Percentiles rank a stretch among this genome's conserved stretches.
These are phyloP conservation scores for Tolypocladium inflatum DNA, from an alignment of 2,329 filamentous ascomycete species.

Conservation along the genomic window DNA sequence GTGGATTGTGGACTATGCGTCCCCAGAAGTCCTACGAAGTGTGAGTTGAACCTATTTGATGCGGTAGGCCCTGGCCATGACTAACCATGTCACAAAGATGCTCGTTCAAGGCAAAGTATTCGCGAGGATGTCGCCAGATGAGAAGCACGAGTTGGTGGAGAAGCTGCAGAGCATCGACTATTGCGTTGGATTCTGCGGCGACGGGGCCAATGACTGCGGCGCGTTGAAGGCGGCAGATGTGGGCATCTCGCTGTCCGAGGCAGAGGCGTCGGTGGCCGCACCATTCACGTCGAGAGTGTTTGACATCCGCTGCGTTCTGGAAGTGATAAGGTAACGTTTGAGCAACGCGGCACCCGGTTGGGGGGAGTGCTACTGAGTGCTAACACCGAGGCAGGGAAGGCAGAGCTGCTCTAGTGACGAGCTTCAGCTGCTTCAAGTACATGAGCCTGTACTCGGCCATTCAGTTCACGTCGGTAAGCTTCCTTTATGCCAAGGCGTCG, in stretches of 20 bases:
- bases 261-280: conserved; percentile 95
- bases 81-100: conserved; percentile 45
- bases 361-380: neutral
- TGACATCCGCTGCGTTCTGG: conserved; percentile 90
- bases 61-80: neutral
- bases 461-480: conserved; percentile 94
- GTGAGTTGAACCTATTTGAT: conserved; percentile 28
- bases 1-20: conserved; percentile 89
- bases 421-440: conserved; percentile 99
- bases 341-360: too few species aligned
- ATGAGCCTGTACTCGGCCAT: conserved; percentile 99
- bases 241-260: conserved; percentile 92
- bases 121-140: conserved; percentile 96
- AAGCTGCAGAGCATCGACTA: conserved; percentile 96
- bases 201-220: conserved; percentile 95
- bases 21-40: conserved; percentile 64
- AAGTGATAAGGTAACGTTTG: conserved; percentile 63
- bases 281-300: conserved; percentile 94
- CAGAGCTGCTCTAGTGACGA: conserved; percentile 89
- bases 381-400: conserved; percentile 56
- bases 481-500: conserved; percentile 85
- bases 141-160: conserved; percentile 95
- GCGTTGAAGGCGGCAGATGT: conserved; percentile 96
- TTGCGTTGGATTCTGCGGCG: conserved; percentile 90
- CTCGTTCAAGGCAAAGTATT: conserved; percentile 88